Percentiles rank a stretch among this genome's conserved stretches.
phyloP scores from a whole-genome alignment of 2,329 filamentous ascomycete species.

The Arachnopeziza araneosa region DNA sequence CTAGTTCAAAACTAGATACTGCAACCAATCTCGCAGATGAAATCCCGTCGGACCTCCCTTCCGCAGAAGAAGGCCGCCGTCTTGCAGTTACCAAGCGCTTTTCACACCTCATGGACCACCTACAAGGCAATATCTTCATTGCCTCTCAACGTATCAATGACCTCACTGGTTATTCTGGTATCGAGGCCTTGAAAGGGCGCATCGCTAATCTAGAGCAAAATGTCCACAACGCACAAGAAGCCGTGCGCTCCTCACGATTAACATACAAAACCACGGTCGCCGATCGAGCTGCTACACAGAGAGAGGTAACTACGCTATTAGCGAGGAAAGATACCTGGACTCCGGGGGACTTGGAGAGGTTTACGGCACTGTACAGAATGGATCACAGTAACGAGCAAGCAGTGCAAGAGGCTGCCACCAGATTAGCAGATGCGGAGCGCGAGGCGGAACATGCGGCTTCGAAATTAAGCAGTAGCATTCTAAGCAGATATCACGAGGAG shows the following conservation, averaged over 20 bases:
- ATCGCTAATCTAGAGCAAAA: conserved; percentile 63
- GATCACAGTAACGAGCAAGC: conserved; percentile 91
- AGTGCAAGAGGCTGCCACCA: conserved; percentile 66
- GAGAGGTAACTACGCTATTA: conserved; percentile 89
- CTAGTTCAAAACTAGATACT: neutral
- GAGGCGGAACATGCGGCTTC: conserved; percentile 73
- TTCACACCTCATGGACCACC: conserved; percentile 74
- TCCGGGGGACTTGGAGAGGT: conserved; percentile 81
- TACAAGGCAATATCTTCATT: conserved; percentile 78
- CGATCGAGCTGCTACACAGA: conserved; percentile 80
- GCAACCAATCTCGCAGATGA: neutral
- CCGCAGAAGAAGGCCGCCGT: conserved; percentile 40
- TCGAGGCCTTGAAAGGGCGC: conserved; percentile 75
- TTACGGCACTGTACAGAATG: conserved; percentile 84
- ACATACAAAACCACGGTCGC: conserved; percentile 79
- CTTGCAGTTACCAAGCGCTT: conserved; percentile 45
- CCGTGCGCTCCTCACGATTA: conserved; percentile 66
- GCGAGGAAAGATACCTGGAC: conserved; percentile 93
- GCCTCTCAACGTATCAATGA: conserved; percentile 89
- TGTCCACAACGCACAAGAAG: conserved; percentile 53
- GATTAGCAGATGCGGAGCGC: conserved; percentile 68
- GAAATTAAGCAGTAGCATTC: conserved; percentile 73
- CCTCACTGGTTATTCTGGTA: conserved; percentile 87
- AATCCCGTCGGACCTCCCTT: conserved; percentile 37
- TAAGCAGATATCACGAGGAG: conserved; percentile 94